phyloP scores from a whole-genome alignment of 176 grass and related monocot species.

The Paspalum vaginatum region DNA sequence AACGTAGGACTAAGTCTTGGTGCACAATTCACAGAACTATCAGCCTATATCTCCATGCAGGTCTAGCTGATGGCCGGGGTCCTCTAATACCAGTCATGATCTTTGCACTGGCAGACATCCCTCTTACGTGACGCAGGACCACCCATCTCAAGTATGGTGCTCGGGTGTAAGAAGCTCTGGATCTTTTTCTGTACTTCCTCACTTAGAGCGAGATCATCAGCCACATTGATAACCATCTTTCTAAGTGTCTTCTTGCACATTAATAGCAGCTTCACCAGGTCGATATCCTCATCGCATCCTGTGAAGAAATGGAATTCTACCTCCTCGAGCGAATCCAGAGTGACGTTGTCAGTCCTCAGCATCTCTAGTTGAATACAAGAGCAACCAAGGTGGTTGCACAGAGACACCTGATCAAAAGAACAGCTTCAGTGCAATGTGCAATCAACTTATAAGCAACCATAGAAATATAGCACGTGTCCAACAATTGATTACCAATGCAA shows the following conservation, averaged over 20 bases:
- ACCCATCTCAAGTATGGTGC: not conserved
- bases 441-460: not conserved
- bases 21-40: not conserved
- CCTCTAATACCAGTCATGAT: slow-evolving; percentile 28
- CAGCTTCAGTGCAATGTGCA: not conserved
- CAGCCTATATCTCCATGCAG: not conserved
- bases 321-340: not conserved
- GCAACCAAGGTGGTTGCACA: not conserved
- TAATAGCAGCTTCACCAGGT: slow-evolving; percentile 19
- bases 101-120: not conserved
- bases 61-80: not conserved
- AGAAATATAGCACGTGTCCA: not conserved
- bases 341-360: not conserved
- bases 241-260: not conserved
- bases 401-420: not conserved
- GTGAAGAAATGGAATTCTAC: slow-evolving; percentile 25
- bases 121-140: not conserved
- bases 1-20: not conserved
- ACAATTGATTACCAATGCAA: not conserved
- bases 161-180: not conserved
- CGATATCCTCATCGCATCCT: not conserved
- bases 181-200: not conserved
- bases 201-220: not conserved
- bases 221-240: slow-evolving; percentile 16
- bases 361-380: not conserved